Conservation (phyloP, 192 early-diverging fungal genomes). For the Backusella mclennaniae region DNA sequence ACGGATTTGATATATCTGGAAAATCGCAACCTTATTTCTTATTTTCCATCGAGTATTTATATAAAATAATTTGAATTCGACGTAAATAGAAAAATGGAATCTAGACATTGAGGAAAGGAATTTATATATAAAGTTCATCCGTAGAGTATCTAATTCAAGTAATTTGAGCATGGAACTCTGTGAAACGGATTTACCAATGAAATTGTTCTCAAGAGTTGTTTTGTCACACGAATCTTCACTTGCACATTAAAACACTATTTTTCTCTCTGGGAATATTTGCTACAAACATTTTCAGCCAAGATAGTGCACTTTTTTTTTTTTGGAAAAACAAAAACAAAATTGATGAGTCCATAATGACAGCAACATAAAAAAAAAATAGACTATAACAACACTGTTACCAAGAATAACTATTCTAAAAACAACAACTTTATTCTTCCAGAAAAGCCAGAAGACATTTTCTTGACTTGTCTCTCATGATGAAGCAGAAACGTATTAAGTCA, state of each 20-base stretch:
- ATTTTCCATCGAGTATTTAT: not conserved
- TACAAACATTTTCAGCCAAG: not conserved
- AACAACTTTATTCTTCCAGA: not conserved
- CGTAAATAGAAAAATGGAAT: not conserved
- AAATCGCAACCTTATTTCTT: not conserved
- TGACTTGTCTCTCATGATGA: not conserved
- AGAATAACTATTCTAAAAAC: not conserved
- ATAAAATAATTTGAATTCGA: not conserved
- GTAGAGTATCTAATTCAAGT: not conserved
- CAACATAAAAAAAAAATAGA: not conserved
- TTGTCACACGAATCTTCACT: not conserved
- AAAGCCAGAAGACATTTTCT: not conserved
- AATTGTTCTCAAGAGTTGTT: not conserved
- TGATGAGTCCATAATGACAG: too few species aligned
- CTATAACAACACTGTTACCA: not conserved
- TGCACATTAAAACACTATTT: not conserved
- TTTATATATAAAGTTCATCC: not conserved
- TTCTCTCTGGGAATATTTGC: not conserved
- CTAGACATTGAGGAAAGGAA: not conserved
- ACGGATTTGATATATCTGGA: not conserved
- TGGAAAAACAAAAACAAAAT: not conserved
- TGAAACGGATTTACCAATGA: not conserved
- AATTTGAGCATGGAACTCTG: conserved; percentile 1
- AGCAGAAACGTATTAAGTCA: not conserved
- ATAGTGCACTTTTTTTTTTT: not conserved